phyloP scores from a whole-genome alignment of 1,284 basidiomycete genomes.

The Cerioporus squamosus region DNA sequence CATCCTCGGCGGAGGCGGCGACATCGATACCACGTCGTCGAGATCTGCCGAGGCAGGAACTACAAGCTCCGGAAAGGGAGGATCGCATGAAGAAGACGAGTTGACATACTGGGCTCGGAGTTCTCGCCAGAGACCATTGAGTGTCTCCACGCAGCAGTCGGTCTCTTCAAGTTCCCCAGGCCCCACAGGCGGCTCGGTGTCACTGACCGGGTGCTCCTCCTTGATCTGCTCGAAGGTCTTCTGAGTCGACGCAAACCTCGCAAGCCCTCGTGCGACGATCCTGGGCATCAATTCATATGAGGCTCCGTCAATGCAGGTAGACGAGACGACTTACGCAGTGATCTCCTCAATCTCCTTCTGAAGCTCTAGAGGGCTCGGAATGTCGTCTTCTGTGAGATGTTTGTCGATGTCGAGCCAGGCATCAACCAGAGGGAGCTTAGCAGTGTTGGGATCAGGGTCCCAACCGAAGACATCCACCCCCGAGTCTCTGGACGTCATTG shows the following conservation, averaged over 20 bases:
- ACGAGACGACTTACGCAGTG: background rate
- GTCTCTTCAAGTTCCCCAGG: too few relatives aligned
- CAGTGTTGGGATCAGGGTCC: background rate
- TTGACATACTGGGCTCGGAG: too few relatives aligned
- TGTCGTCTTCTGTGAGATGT: conserved; percentile 1
- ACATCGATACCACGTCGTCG: too few relatives aligned
- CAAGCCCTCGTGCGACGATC: background rate
- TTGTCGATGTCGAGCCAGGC: conserved; percentile 4
- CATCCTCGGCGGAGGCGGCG: too few relatives aligned
- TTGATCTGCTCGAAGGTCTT: background rate
- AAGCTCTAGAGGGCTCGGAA: conserved; percentile 3
- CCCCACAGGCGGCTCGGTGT: background rate
- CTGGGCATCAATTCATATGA: background rate
- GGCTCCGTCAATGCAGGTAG: background rate
- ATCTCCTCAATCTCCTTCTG: background rate
- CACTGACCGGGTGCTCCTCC: background rate
- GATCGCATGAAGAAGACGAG: too few relatives aligned
- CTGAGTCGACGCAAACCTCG: background rate
- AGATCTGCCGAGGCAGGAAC: too few relatives aligned
- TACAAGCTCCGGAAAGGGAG: too few relatives aligned
- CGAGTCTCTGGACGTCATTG: background rate
- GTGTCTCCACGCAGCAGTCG: too few relatives aligned
- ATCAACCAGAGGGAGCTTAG: background rate
- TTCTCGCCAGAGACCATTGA: too few relatives aligned
- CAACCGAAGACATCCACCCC: conserved; percentile 1